A percentile compares a stretch with the other conserved stretches of the same genome.
Evolutionary conservation across 352 stramenopile species (phyloP).

Genomic region (Blastocystis sp.): DNA sequence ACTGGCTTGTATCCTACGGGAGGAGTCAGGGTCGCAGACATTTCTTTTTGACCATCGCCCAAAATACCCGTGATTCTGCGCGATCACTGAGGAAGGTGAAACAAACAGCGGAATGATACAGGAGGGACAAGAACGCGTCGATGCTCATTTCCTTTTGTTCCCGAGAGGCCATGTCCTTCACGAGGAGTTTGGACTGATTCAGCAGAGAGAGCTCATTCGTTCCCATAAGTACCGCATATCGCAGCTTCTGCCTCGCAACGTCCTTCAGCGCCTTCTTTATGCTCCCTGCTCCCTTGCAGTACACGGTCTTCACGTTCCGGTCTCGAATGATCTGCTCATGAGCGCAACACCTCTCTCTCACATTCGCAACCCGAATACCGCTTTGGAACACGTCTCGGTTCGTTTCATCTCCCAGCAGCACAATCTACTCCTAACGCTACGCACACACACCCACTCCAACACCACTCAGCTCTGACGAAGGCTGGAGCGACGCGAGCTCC

Average conservation of each 20-base stretch:
- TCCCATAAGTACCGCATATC: conserved; percentile 41
- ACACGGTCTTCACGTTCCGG: not conserved
- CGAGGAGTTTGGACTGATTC: not conserved
- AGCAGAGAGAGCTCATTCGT: not conserved
- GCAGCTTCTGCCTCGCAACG: not conserved
- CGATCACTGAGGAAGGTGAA: not conserved
- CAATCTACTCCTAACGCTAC: conserved; percentile 10
- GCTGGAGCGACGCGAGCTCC: not conserved
- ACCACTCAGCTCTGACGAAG: not conserved
- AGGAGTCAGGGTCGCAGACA: conserved; percentile 34
- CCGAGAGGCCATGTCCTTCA: conserved; percentile 25
- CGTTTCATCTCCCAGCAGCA: conserved; percentile 6
- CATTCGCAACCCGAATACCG: not conserved
- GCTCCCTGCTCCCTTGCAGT: not conserved
- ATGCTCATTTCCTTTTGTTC: conserved; percentile 9
- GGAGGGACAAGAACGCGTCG: conserved; percentile 15
- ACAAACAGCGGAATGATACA: not conserved
- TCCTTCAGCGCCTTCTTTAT: conserved; percentile 22
- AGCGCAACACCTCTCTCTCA: not conserved
- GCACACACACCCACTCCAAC: not conserved
- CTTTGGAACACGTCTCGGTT: not conserved
- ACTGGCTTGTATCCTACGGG: conserved; percentile 39
- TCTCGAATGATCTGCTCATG: not conserved
- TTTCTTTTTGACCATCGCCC: not conserved
- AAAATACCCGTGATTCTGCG: not conserved